Conservation (phyloP, 148 eudicot species). For the Rhododendron molle region DNA sequence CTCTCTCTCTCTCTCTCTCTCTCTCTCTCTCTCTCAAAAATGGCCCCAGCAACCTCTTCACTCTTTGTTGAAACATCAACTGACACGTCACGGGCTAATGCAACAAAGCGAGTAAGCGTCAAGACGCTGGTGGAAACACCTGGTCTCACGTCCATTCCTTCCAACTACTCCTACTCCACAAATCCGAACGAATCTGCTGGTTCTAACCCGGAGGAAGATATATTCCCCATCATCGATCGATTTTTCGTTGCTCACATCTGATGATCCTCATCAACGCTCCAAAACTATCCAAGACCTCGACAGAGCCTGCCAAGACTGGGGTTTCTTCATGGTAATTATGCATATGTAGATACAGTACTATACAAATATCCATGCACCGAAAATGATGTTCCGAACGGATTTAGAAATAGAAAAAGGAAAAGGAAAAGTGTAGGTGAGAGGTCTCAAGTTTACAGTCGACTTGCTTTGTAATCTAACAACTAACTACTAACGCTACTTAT, state of each 20-base stretch:
- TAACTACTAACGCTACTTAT: no score
- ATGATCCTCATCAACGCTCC: slow-evolving; percentile 14
- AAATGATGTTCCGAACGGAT: no score
- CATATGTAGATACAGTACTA: no score
- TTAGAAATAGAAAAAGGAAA: no score
- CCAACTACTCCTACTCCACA: slow-evolving; percentile 12
- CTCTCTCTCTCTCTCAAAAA: no score
- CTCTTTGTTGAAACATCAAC: background rate
- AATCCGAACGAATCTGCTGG: background rate
- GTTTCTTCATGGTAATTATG: slow-evolving; percentile 25
- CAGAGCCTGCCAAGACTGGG: slow-evolving; percentile 23
- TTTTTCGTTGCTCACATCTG: slow-evolving; percentile 18
- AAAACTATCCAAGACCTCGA: slow-evolving; percentile 13
- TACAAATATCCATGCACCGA: no score
- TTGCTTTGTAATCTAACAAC: no score
- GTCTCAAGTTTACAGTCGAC: no score
- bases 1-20: background rate
- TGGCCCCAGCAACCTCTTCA: background rate
- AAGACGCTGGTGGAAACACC: slow-evolving; percentile 18
- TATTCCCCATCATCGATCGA: slow-evolving; percentile 21
- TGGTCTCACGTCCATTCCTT: slow-evolving; percentile 14
- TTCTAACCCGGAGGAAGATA: background rate
- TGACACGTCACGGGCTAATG: background rate
- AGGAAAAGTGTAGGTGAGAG: no score
- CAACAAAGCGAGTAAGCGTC: background rate